Evolutionary conservation across 75 land plant species (phyloP).

Genomic region (Picea sitchensis): DNA sequence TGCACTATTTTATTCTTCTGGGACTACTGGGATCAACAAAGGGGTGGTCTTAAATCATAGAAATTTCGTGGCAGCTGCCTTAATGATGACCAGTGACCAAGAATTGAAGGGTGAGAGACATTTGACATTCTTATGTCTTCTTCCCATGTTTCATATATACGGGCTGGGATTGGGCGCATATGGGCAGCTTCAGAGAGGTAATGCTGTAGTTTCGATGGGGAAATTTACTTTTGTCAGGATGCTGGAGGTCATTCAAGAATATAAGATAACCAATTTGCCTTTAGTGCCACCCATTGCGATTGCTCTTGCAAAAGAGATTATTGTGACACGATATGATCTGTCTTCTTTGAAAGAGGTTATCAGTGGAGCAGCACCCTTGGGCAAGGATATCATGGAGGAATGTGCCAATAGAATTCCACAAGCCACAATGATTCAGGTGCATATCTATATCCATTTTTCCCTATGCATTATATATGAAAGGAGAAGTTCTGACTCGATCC

Average conservation of each 20-base stretch:
- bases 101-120: constrained; percentile 17
- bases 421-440: constrained; percentile 39
- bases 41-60: constrained; percentile 71
- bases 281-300: constrained; percentile 75
- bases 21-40: constrained; percentile 79
- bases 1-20: constrained; percentile 73
- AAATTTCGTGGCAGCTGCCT: constrained; percentile 50
- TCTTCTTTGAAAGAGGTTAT: constrained; percentile 44
- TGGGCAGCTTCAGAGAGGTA: constrained; percentile 52
- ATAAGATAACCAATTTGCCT: constrained; percentile 50
- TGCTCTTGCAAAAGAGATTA: constrained; percentile 54
- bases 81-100: constrained; percentile 34
- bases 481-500: too few species aligned
- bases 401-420: constrained; percentile 31
- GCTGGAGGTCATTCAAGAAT: constrained; percentile 45
- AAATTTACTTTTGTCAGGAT: constrained; percentile 49
- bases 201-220: constrained; percentile 46
- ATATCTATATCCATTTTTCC: neutral
- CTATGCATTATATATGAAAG: too few species aligned
- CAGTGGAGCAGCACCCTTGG: constrained; percentile 82
- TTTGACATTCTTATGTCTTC: constrained; percentile 41
- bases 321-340: constrained; percentile 53
- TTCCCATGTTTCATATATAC: constrained; percentile 86
- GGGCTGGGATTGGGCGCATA: constrained; percentile 45
- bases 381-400: constrained; percentile 73